Conservation (phyloP, 2,329 filamentous ascomycete species). For the Zasmidium angulare region DNA sequence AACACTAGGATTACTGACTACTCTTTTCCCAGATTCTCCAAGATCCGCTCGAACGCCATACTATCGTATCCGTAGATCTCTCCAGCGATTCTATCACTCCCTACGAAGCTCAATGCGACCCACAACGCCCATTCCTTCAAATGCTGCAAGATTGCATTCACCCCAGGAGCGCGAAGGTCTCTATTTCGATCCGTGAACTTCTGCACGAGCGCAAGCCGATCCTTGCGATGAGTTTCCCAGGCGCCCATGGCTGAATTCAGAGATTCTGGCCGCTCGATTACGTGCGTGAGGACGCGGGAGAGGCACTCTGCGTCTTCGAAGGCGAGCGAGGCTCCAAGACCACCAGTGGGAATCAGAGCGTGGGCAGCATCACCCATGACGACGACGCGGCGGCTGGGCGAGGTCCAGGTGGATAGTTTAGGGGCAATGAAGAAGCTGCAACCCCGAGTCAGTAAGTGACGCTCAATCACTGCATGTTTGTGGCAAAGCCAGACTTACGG, state of each 20-base stretch:
- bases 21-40: background rate
- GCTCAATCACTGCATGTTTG: too few relatives aligned
- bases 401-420: too few relatives aligned
- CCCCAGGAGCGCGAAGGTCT: background rate
- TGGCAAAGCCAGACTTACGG: too few relatives aligned
- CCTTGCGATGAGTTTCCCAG: too few relatives aligned
- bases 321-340: background rate
- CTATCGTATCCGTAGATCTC: background rate
- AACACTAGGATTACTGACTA: too few relatives aligned
- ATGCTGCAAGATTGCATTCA: background rate
- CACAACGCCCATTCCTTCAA: background rate
- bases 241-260: too few relatives aligned
- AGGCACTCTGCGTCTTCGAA: background rate
- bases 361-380: background rate
- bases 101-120: background rate
- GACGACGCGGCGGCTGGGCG: too few relatives aligned
- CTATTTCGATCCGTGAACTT: background rate
- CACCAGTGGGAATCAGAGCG: background rate
- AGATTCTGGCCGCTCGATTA: too few relatives aligned
- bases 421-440: too few relatives aligned
- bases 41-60: background rate
- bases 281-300: too few relatives aligned
- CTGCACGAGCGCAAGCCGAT: background rate
- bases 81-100: background rate
- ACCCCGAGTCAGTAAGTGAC: too few relatives aligned